These are phyloP conservation scores for Euphorbia lathyris DNA, from an alignment of 345 rosid species.

Conservation along the genomic window DNA sequence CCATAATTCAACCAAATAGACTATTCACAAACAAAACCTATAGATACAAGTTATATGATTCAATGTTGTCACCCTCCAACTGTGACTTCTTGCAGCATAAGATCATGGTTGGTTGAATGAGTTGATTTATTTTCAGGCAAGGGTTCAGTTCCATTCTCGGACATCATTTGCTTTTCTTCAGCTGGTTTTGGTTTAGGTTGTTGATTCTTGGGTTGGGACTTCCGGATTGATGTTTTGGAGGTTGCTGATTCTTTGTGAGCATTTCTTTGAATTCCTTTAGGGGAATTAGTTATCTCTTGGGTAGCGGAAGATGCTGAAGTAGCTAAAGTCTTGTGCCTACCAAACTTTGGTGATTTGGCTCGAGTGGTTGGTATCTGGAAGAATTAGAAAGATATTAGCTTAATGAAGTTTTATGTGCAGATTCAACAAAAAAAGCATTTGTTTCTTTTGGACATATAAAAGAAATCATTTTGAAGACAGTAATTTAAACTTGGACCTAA, in stretches of 20 bases:
- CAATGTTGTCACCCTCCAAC: conserved; percentile 58
- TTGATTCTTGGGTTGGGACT: conserved; percentile 33
- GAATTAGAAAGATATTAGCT: conserved; percentile 3
- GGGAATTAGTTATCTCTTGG: conserved; percentile 29
- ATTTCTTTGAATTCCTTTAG: conserved; percentile 40
- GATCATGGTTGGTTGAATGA: conserved; percentile 42
- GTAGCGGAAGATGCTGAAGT: conserved; percentile 31
- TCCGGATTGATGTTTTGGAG: conserved; percentile 45
- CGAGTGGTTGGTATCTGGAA: conserved; percentile 86
- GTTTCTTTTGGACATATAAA: too few species aligned
- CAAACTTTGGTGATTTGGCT: conserved; percentile 85
- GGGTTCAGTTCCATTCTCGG: conserved; percentile 27
- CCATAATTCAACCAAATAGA: conserved; percentile 24
- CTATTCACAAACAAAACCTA: conserved; percentile 38
- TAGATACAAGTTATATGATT: conserved; percentile 15
- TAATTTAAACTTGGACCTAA: too few species aligned
- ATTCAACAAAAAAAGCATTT: too few species aligned
- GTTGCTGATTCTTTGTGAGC: conserved; percentile 35
- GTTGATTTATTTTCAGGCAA: conserved; percentile 25
- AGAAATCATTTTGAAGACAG: too few species aligned
- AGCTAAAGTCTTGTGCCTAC: conserved; percentile 60
- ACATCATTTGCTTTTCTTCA: conserved; percentile 32
- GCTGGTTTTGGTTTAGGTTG: conserved; percentile 44
- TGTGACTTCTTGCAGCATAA: conserved; percentile 47
- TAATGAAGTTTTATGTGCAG: too few species aligned